Evolutionary conservation across 257 asterid species (phyloP), one percentile per base, ranked within the genome.

Genomic region (Fraxinus anomala): DNA sequence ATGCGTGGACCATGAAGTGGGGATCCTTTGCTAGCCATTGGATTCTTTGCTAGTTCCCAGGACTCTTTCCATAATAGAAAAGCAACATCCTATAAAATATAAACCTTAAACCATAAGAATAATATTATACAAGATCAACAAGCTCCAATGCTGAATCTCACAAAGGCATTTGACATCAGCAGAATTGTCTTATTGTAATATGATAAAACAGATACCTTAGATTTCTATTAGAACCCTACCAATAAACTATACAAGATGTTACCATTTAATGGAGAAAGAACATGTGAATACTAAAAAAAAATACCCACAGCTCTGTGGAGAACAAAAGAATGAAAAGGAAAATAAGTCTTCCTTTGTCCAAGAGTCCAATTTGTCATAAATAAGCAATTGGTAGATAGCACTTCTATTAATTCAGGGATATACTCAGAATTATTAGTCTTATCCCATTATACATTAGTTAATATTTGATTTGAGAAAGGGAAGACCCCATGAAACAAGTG

Each of bases 31-130:
- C 94, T 89, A 44, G 94, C 91, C 89, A 89, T 86, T 17, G 99
- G 97, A 79, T 87, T 90, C 83, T 93, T 96, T 66, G 89, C 83
- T 66, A 88, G 84, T 78, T 92, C 94, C 99, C 98, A 96, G 8
- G 99, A 96, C 80, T 96, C 98, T 87, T 87, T 93, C 97, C 96
- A 93, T 86, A 89, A 77, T 56, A 93, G 89, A 81, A 82, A 89
- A 49, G 97, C 96, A 12, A 91, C 97, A 74, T 96, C 98, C 99
- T 96, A 84, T 66, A 81, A 70, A 68, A 71, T 74, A 79, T 76
- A 79, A 59, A 78, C 34, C 19, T 76, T 73, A 66, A 1, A 77
- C 42, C 51, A 68, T 8, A 47, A 21, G 73, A 24, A 73, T 33
- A 72, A 23, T 73, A 36, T 80, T 42, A 44, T 69, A 77, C 47